phyloP scores from a whole-genome alignment of 2,329 filamentous ascomycete genomes.

The Pestalotiopsis sp. region DNA sequence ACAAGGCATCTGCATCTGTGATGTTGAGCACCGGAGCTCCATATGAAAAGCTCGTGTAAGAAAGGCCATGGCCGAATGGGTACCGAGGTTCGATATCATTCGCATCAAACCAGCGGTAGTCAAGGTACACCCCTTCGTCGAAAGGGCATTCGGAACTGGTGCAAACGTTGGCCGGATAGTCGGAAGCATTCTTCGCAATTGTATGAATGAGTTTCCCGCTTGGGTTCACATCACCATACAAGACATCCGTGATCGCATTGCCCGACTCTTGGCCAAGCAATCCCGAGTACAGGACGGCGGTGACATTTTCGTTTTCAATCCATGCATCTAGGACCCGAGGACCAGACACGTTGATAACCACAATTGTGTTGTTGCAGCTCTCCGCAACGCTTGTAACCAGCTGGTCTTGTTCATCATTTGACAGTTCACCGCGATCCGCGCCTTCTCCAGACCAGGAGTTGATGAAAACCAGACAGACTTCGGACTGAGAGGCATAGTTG shows the following conservation, averaged over 20 bases:
- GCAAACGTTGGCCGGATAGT: slow-evolving; percentile 48
- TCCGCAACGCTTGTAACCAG: slow-evolving; percentile 62
- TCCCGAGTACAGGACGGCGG: slow-evolving; percentile 62
- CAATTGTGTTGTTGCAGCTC: slow-evolving; percentile 68
- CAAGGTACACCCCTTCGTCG: slow-evolving; percentile 40
- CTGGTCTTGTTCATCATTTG: slow-evolving; percentile 42
- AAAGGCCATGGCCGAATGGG: slow-evolving; percentile 53
- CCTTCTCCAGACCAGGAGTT: slow-evolving; percentile 66
- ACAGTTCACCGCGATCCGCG: slow-evolving; percentile 22
- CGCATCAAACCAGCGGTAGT: slow-evolving; percentile 59
- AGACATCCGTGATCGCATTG: slow-evolving; percentile 60
- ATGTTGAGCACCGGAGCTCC: not conserved
- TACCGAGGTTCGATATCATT: slow-evolving; percentile 52
- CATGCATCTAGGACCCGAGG: slow-evolving; percentile 61
- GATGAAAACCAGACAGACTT: slow-evolving; percentile 61
- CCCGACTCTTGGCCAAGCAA: slow-evolving; percentile 65
- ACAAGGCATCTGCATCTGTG: not conserved
- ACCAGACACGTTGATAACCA: slow-evolving; percentile 67
- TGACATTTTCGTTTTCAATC: slow-evolving; percentile 60
- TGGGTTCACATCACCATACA: slow-evolving; percentile 64
- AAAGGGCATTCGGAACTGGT: slow-evolving; percentile 13
- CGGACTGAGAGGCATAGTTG: slow-evolving; percentile 20
- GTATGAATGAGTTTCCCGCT: slow-evolving; percentile 50
- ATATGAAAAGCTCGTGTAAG: slow-evolving; percentile 31
- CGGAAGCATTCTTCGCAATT: slow-evolving; percentile 48